These are phyloP conservation scores for Auriculariales sp. DNA, from an alignment of 768 basidiomycete genomes.

Conservation along the genomic window DNA sequence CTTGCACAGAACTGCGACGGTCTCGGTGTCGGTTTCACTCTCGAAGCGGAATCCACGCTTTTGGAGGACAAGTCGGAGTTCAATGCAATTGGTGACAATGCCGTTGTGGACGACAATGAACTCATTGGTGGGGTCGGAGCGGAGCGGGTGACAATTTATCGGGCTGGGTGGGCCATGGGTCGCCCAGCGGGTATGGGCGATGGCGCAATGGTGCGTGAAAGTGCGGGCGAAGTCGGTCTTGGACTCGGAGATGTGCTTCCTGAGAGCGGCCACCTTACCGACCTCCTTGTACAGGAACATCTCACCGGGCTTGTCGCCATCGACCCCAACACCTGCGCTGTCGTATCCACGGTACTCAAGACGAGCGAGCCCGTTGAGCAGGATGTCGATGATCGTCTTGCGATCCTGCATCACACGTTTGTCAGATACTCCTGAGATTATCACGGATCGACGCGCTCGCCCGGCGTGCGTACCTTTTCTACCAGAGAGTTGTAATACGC, in stretches of 20 bases:
- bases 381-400: conserved; percentile 79
- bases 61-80: conserved; percentile 82
- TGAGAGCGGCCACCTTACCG: conserved; percentile 88
- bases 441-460: background rate
- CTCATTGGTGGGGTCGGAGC: conserved; percentile 63
- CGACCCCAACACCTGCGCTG: conserved; percentile 80
- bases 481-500: conserved; percentile 88
- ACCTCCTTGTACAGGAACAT: conserved; percentile 91
- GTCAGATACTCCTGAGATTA: background rate
- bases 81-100: conserved; percentile 88
- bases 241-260: conserved; percentile 72
- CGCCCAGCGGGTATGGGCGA: conserved; percentile 99
- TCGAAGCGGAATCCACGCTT: conserved; percentile 91
- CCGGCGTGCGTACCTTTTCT: conserved; percentile 58
- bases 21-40: conserved; percentile 95
- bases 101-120: conserved; percentile 97
- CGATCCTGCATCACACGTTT: conserved; percentile 43
- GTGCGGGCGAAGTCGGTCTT: conserved; percentile 59
- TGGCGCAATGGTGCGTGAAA: conserved; percentile 78
- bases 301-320: conserved; percentile 72
- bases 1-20: conserved; percentile 89
- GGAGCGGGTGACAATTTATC: conserved; percentile 89
- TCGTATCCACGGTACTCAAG: conserved; percentile 99
- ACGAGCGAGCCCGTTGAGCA: conserved; percentile 80
- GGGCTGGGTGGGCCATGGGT: conserved; percentile 87